A percentile compares a stretch with the other conserved stretches of the same genome.
phyloP scores from a whole-genome alignment of 116 monocot genomes.

The Cymodocea nodosa region DNA sequence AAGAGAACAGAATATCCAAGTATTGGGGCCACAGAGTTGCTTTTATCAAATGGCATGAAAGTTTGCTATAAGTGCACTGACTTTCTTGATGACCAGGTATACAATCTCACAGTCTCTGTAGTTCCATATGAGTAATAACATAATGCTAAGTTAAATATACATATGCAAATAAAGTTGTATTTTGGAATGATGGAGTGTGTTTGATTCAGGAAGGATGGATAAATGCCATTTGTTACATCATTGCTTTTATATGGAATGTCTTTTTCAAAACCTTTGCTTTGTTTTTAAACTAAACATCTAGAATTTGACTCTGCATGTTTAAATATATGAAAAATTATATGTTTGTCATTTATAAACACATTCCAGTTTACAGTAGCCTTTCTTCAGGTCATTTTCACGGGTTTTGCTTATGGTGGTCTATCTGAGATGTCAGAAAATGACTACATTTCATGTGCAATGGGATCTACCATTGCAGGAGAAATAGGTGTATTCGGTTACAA shows the following conservation, averaged over 20 bases:
- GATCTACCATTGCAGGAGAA: conserved; percentile 87
- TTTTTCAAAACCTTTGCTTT: too few species aligned
- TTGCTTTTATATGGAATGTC: too few species aligned
- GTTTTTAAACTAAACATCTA: too few species aligned
- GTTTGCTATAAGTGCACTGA: conserved; percentile 93
- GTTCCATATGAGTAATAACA: background rate
- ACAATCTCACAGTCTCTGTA: background rate
- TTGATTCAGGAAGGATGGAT: too few species aligned
- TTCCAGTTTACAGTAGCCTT: background rate
- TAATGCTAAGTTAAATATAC: background rate
- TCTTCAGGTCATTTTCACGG: conserved; percentile 84
- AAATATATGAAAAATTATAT: too few species aligned
- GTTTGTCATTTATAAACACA: too few species aligned
- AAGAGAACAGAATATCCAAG: conserved; percentile 45
- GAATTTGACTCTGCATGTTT: too few species aligned
- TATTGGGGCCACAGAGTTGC: conserved; percentile 68
- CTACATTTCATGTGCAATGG: conserved; percentile 94
- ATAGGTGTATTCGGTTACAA: conserved; percentile 92
- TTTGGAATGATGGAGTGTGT: too few species aligned
- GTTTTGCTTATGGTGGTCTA: conserved; percentile 93
- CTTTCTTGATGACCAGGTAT: conserved; percentile 98
- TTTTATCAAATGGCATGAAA: conserved; percentile 92
- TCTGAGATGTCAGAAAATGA: conserved; percentile 93
- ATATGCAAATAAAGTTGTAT: background rate
- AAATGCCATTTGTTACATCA: too few species aligned